phyloP scores from a whole-genome alignment of 768 basidiomycete species.

The Ramaria rubella region DNA sequence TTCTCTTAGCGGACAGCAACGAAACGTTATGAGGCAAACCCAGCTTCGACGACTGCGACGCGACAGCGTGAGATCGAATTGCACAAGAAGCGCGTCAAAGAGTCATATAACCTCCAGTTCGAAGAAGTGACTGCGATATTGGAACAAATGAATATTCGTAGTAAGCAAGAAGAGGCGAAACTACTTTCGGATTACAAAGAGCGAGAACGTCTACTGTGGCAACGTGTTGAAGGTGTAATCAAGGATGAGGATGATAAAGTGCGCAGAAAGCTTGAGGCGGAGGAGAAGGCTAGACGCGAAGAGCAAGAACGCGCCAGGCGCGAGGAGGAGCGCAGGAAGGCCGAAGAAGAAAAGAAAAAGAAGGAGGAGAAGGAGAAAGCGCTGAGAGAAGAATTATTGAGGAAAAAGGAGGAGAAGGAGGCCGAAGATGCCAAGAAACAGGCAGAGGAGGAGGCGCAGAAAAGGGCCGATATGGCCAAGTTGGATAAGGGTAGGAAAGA shows the following conservation, averaged over 20 bases:
- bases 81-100: constrained; percentile 16
- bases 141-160: constrained; percentile 34
- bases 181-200: constrained; percentile 41
- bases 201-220: constrained; percentile 40
- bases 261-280: constrained; percentile 46
- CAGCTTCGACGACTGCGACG: neutral
- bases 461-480: constrained; percentile 6
- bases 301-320: constrained; percentile 36
- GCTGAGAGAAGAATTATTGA: constrained; percentile 38
- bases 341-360: constrained; percentile 36
- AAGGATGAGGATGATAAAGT: constrained; percentile 56
- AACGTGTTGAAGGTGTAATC: constrained; percentile 57
- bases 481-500: constrained; percentile 18
- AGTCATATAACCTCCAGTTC: constrained; percentile 42
- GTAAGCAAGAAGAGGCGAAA: constrained; percentile 40
- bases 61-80: constrained; percentile 25
- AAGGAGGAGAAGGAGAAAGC: constrained; percentile 44
- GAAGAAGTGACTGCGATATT: constrained; percentile 45
- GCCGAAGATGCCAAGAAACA: constrained; percentile 31
- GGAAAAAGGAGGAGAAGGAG: constrained; percentile 32
- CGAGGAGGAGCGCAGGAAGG: constrained; percentile 33
- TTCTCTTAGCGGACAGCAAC: constrained; percentile 14
- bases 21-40: constrained; percentile 25
- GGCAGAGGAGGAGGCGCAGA: constrained; percentile 25
- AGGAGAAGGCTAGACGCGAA: constrained; percentile 39